Evolutionary conservation across 2,329 filamentous ascomycete species (phyloP).

Genomic region (Rutstroemia sp.): DNA sequence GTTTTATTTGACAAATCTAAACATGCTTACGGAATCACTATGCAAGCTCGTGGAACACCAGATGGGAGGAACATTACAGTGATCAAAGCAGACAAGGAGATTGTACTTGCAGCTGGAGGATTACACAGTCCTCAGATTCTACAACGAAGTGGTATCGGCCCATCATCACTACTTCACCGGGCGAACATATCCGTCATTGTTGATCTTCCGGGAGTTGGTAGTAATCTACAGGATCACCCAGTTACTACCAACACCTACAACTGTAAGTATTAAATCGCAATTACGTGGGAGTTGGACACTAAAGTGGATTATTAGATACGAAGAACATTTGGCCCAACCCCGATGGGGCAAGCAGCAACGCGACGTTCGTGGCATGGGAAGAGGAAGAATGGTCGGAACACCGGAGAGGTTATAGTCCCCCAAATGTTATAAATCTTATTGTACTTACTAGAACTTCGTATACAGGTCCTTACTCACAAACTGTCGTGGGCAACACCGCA

Average conservation of each 20-base stretch:
- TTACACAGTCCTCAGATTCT: constrained; percentile 21
- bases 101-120: constrained; percentile 32
- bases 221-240: constrained; percentile 29
- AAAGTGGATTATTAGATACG: background rate
- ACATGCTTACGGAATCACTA: constrained; percentile 1
- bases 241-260: background rate
- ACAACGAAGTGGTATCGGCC: constrained; percentile 24
- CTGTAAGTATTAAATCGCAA: background rate
- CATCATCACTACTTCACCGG: constrained; percentile 24
- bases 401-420: background rate
- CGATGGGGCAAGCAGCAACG: background rate
- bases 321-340: background rate
- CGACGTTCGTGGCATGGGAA: background rate
- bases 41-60: background rate
- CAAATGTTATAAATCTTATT: background rate
- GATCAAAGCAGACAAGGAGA: constrained; percentile 26
- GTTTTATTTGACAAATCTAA: constrained; percentile 31
- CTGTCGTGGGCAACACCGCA: background rate
- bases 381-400: background rate
- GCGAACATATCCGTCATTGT: constrained; percentile 30
- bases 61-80: constrained; percentile 11
- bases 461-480: background rate
- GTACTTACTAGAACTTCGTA: background rate
- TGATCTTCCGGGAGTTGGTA: constrained; percentile 36
- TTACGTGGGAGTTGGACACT: background rate